Base-by-base conservation (phyloP, 106 monocot species). In the Xerophyta viscosa region DNA sequence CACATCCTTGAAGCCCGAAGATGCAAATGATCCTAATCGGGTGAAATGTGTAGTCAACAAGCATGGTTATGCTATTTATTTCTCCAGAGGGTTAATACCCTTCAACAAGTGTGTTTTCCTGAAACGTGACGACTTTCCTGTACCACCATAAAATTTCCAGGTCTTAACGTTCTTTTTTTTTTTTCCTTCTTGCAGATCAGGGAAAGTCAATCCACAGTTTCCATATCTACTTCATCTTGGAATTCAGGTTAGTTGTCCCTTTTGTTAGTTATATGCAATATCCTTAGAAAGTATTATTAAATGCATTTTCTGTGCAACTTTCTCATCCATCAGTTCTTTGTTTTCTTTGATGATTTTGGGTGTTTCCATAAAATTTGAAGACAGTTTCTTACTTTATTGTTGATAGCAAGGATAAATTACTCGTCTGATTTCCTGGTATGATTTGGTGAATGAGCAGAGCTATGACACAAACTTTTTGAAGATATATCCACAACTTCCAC, bases 151-250 rank as follows among this genome's bases (percentile, higher is more conserved):
- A 47, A 20, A 23, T 6, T 23, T 10, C 10, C 10, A 33, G 7
- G 10, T 33, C 33, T 33, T 33, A 33, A 20, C 10, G 23, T 47
- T 20, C 27, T 29, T 54, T 24, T 15, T 43, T n/a, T 46, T 7
- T 37, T 37, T n/a, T n/a, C n/a, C 14, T n/a, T n/a, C n/a, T n/a
- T n/a, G n/a, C 66, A 94, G 94, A 65, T 84, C 88, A 24, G 81
- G 81, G 37, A 78, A 88, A 71, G 71, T 75, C 20, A 94, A 78
- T 48, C 67, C 64, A 3, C 43, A 84, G 15, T 94, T 78, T 37
- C 94, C 94, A 0, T 94, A 94, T 52, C 64, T 88, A 37, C 88
- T 94, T 59, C 88, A 94, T 72, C 72, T 94, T 39, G 94, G 94
- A 24, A 94, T 94, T 75, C 88, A 88, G 88, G 94, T 94, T 75